Conservation (phyloP, 2,329 filamentous ascomycete genomes). For the Colletotrichum truncatum region DNA sequence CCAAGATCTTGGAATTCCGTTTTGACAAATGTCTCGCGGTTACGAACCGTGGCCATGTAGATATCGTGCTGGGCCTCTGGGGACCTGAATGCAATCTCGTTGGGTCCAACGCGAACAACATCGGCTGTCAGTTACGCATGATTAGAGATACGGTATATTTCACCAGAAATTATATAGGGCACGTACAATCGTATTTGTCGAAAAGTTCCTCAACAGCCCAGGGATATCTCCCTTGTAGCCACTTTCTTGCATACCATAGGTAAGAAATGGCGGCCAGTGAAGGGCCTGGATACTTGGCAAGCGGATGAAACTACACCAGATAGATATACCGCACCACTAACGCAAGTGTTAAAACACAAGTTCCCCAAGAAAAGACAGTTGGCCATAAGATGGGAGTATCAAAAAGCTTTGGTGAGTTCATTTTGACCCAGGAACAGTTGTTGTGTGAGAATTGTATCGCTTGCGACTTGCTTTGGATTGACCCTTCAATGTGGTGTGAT, state of each 20-base stretch:
- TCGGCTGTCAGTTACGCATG: background rate
- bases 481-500: too few species aligned
- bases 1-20: slow-evolving; percentile 2
- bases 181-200: background rate
- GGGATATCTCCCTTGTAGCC: background rate
- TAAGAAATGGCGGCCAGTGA: background rate
- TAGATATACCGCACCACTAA: too few species aligned
- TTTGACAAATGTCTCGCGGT: background rate
- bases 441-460: too few species aligned
- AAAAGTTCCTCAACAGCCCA: background rate
- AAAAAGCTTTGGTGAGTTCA: too few species aligned
- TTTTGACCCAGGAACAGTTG: too few species aligned
- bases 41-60: background rate
- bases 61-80: background rate
- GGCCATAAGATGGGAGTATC: too few species aligned
- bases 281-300: background rate
- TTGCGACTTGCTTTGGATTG: too few species aligned
- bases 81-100: background rate
- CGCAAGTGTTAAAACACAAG: too few species aligned
- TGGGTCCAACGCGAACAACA: background rate
- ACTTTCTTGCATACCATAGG: background rate
- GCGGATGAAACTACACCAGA: background rate
- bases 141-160: too few species aligned
- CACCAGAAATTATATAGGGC: rapidly evolving
- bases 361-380: too few species aligned